Evolutionary conservation across 1,139 yeast species (phyloP).

Genomic region (Sugiyamaella grinbergsii): DNA sequence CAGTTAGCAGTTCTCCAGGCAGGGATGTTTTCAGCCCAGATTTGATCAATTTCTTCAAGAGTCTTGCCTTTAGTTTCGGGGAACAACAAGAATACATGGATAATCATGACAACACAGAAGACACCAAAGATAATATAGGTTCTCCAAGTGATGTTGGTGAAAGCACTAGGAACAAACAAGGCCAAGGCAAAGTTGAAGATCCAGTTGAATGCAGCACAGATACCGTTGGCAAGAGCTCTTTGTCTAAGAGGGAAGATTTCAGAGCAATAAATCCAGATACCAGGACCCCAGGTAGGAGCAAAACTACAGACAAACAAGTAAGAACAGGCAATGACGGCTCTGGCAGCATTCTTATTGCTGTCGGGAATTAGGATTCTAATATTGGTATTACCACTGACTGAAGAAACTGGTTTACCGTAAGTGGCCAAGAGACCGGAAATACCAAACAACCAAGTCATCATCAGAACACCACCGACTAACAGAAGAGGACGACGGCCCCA

Average conservation of each 20-base stretch:
- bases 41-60: conserved; percentile 65
- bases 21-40: conserved; percentile 57
- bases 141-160: conserved; percentile 55
- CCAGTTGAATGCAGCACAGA: conserved; percentile 64
- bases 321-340: conserved; percentile 58
- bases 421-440: conserved; percentile 49
- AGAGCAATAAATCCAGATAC: conserved; percentile 60
- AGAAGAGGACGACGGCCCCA: conserved; percentile 57
- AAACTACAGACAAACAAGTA: conserved; percentile 67
- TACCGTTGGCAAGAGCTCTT: conserved; percentile 56
- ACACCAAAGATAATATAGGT: conserved; percentile 65
- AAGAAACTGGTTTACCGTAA: conserved; percentile 46
- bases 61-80: conserved; percentile 67
- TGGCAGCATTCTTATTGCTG: conserved; percentile 45
- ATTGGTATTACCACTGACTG: conserved; percentile 46
- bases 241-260: conserved; percentile 61
- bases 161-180: conserved; percentile 56
- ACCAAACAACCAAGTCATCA: conserved; percentile 50
- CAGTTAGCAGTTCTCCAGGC: conserved; percentile 56
- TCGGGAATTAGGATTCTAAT: conserved; percentile 53
- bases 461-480: conserved; percentile 46
- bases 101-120: conserved; percentile 56
- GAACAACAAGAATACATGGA: conserved; percentile 61
- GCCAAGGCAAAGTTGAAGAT: conserved; percentile 60
- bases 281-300: conserved; percentile 70